phyloP scores from a whole-genome alignment of 371 early-diverging fungal genomes.

The Nematocida major region DNA sequence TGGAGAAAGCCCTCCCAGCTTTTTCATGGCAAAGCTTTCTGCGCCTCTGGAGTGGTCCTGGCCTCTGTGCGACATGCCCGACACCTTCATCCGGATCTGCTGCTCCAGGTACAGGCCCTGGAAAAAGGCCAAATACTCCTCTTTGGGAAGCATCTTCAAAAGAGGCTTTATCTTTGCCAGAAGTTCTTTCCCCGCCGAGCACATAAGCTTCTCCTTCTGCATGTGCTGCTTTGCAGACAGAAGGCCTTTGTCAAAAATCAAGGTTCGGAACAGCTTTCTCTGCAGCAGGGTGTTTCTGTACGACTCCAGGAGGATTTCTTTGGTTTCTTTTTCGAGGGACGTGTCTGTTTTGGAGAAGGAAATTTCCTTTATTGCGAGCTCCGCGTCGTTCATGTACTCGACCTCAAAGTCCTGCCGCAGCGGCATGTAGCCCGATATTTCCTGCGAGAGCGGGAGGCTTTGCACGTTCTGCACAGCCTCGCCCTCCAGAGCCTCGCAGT shows the following conservation, averaged over 20 bases:
- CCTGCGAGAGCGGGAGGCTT: slow-evolving; percentile 80
- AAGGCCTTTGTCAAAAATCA: slow-evolving; percentile 76
- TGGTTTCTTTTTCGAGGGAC: slow-evolving; percentile 71
- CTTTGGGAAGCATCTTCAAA: slow-evolving; percentile 22
- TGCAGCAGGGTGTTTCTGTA: slow-evolving; percentile 78
- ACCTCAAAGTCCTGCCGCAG: slow-evolving; percentile 88
- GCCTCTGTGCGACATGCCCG: not conserved
- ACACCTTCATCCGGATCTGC: slow-evolving; percentile 19
- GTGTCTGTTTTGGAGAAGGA: slow-evolving; percentile 71
- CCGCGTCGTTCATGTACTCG: slow-evolving; percentile 89
- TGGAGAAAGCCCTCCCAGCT: not conserved
- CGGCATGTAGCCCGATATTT: slow-evolving; percentile 84
- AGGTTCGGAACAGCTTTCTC: slow-evolving; percentile 73
- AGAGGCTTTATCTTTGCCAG: slow-evolving; percentile 38
- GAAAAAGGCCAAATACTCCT: slow-evolving; percentile 24
- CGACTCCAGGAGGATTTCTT: slow-evolving; percentile 78
- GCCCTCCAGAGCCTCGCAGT: slow-evolving; percentile 62
- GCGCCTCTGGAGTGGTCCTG: not conserved
- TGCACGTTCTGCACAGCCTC: slow-evolving; percentile 62
- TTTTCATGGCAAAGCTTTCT: not conserved
- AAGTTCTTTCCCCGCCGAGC: slow-evolving; percentile 36
- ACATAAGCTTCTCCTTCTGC: slow-evolving; percentile 11
- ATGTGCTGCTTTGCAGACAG: slow-evolving; percentile 71
- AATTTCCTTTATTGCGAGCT: slow-evolving; percentile 81
- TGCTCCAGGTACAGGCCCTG: slow-evolving; percentile 28